These are phyloP conservation scores for Chytridium lagenaria DNA, from an alignment of 371 early-diverging fungal genomes.

Conservation along the genomic window DNA sequence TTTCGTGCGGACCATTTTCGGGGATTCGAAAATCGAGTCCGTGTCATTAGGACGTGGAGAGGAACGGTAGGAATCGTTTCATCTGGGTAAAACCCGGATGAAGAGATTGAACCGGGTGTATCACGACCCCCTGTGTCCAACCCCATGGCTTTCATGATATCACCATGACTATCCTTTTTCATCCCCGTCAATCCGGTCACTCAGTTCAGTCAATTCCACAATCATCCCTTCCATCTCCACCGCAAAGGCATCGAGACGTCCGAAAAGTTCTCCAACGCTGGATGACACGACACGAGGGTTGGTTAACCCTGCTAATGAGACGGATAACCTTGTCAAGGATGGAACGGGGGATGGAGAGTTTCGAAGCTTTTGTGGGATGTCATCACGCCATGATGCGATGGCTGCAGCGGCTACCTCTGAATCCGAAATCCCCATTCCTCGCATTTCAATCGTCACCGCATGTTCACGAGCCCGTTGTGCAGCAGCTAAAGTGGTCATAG, in stretches of 20 bases:
- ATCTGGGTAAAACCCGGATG: neutral
- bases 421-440: neutral
- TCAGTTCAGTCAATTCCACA: neutral
- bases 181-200: neutral
- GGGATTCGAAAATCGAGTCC: slow-evolving; percentile 9
- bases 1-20: neutral
- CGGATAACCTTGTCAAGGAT: neutral
- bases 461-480: slow-evolving; percentile 1
- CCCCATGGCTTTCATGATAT: neutral
- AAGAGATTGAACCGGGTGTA: neutral
- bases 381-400: slow-evolving; percentile 12
- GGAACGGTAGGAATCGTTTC: neutral
- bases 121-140: neutral
- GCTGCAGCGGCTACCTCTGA: slow-evolving; percentile 10
- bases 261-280: neutral
- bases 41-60: neutral
- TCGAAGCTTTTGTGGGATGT: neutral
- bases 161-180: neutral
- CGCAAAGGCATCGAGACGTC: neutral
- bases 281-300: neutral
- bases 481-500: slow-evolving; percentile 3
- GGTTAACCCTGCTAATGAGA: slow-evolving; percentile 1
- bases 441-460: neutral
- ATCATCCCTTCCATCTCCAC: neutral
- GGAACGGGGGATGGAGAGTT: neutral